phyloP scores from a whole-genome alignment of 2,329 filamentous ascomycete species.

The Pseudogymnoascus sp. region DNA sequence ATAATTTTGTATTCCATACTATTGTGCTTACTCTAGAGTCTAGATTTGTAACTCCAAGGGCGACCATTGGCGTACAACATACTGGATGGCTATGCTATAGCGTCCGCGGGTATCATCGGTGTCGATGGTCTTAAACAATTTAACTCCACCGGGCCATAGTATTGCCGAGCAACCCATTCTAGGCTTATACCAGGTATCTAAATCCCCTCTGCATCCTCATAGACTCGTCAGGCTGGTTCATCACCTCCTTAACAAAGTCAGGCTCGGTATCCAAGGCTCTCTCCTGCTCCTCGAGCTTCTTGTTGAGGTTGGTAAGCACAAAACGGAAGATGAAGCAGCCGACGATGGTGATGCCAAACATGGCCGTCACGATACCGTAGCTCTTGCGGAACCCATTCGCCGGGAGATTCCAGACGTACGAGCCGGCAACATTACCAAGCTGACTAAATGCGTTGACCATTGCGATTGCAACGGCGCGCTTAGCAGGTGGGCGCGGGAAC shows the following conservation, averaged over 20 bases:
- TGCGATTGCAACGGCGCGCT: conserved; percentile 18
- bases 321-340: conserved; percentile 44
- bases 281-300: conserved; percentile 39
- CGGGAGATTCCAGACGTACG: conserved; percentile 54
- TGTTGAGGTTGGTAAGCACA: conserved; percentile 42
- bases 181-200: conserved; percentile 37
- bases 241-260: conserved; percentile 36
- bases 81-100: background rate
- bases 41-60: background rate
- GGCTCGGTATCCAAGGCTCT: conserved; percentile 31
- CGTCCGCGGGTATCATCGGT: background rate
- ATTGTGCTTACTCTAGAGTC: background rate
- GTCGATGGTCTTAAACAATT: background rate
- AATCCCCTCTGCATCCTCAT: conserved; percentile 41
- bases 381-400: conserved; percentile 56
- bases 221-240: conserved; percentile 38
- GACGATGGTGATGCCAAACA: conserved; percentile 53
- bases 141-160: background rate
- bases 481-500: conserved; percentile 18
- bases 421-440: conserved; percentile 53
- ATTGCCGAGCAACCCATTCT: background rate
- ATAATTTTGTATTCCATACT: background rate
- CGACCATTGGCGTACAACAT: background rate
- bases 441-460: conserved; percentile 25
- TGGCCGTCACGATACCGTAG: conserved; percentile 57